These are phyloP conservation scores for Phytophthora crassamura DNA, from an alignment of 352 stramenopile species.

Conservation along the genomic window DNA sequence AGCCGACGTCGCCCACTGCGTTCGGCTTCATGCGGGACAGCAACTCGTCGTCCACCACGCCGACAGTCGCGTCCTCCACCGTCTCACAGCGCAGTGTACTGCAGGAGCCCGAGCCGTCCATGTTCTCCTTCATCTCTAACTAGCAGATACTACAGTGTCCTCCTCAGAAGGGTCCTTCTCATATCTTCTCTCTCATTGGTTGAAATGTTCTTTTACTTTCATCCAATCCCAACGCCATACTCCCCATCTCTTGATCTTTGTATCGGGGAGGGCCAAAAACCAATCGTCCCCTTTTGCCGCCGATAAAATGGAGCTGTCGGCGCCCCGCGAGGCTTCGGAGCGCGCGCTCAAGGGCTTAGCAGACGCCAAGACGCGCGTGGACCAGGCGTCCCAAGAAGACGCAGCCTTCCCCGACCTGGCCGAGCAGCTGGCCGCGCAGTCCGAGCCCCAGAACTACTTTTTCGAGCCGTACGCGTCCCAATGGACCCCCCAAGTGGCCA, in stretches of 20 bases:
- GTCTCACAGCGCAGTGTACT: slow-evolving; percentile 32
- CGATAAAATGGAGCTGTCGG: slow-evolving; percentile 29
- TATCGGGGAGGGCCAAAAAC: background rate
- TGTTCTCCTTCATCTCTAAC: slow-evolving; percentile 73
- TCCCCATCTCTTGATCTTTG: background rate
- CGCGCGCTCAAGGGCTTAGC: slow-evolving; percentile 71
- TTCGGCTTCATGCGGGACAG: slow-evolving; percentile 67
- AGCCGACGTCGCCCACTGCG: slow-evolving; percentile 57
- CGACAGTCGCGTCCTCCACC: slow-evolving; percentile 34
- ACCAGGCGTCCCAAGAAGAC: slow-evolving; percentile 77
- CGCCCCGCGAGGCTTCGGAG: slow-evolving; percentile 32
- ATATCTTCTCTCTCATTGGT: background rate
- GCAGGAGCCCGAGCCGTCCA: slow-evolving; percentile 43
- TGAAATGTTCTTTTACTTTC: background rate
- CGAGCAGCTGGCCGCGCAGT: slow-evolving; percentile 82
- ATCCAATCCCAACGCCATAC: background rate
- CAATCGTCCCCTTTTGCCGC: slow-evolving; percentile 18
- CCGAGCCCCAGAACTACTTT: slow-evolving; percentile 91
- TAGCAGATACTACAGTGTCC: slow-evolving; percentile 12
- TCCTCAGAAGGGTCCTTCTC: background rate
- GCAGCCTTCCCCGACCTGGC: slow-evolving; percentile 79
- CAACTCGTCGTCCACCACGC: slow-evolving; percentile 38
- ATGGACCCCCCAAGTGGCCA: slow-evolving; percentile 81
- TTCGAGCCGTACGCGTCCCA: slow-evolving; percentile 86
- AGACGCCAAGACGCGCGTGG: slow-evolving; percentile 77